Evolutionary conservation across 257 asterid genomes (phyloP).

Genomic region (Lycium barbarum): DNA sequence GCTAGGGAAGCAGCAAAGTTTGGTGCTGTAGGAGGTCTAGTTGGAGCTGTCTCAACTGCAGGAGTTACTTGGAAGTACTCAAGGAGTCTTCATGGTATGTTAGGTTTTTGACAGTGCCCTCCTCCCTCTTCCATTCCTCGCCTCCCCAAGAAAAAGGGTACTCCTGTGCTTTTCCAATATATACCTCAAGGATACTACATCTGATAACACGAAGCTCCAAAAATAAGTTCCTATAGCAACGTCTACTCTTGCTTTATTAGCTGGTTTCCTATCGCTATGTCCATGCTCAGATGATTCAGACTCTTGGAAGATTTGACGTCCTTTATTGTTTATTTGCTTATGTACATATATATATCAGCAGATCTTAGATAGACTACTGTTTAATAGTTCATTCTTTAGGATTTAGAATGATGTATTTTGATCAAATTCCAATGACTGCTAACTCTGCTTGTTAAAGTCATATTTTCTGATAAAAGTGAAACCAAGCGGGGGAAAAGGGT

Average conservation of each 20-base stretch:
- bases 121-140: neutral
- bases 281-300: neutral
- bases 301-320: neutral
- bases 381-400: neutral
- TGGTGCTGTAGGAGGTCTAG: constrained; percentile 71
- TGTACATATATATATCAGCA: neutral
- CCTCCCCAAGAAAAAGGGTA: neutral
- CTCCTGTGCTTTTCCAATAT: neutral
- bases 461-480: neutral
- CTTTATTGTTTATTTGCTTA: too few relatives aligned
- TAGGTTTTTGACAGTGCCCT: neutral
- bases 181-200: neutral
- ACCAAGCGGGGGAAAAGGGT: neutral
- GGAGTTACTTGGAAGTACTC: constrained; percentile 86
- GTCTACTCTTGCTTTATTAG: neutral
- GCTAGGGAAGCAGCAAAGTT: constrained; percentile 72
- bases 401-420: neutral
- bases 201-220: neutral
- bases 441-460: neutral
- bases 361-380: neutral
- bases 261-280: neutral
- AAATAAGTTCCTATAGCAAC: neutral
- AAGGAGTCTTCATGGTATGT: constrained; percentile 83
- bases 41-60: constrained; percentile 81
- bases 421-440: neutral